phyloP scores from a whole-genome alignment of 1,284 basidiomycete species.

The Bjerkandera adusta region DNA sequence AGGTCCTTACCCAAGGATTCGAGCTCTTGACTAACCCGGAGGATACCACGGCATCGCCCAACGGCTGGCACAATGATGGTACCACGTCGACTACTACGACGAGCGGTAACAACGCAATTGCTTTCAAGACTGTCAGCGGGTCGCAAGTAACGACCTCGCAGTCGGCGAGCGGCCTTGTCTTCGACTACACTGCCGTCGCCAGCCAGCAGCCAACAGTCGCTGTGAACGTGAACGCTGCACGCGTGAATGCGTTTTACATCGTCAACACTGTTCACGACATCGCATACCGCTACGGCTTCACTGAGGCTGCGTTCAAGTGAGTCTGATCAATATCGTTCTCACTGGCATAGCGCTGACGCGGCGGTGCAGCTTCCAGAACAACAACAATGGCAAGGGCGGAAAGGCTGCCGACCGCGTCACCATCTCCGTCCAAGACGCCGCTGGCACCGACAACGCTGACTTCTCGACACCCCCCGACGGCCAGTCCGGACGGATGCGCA shows the following conservation, averaged over 20 bases:
- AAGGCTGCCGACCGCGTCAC: constrained; percentile 38
- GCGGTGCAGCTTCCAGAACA: constrained; percentile 45
- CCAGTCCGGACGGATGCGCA: constrained; percentile 37
- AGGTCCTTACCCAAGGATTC: constrained; percentile 37
- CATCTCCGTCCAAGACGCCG: constrained; percentile 38
- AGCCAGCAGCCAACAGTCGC: constrained; percentile 25
- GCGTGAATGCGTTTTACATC: constrained; percentile 50
- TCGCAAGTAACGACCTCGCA: constrained; percentile 27
- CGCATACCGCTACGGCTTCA: constrained; percentile 40
- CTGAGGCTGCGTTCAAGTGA: constrained; percentile 25
- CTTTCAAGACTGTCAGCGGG: constrained; percentile 33
- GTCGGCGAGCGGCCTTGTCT: constrained; percentile 34
- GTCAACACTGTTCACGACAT: constrained; percentile 50
- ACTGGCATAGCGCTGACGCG: neutral
- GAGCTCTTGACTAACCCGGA: constrained; percentile 41
- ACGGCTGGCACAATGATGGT: constrained; percentile 46
- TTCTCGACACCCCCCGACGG: constrained; percentile 44
- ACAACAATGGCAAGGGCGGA: constrained; percentile 43
- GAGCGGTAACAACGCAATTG: constrained; percentile 42
- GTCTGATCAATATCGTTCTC: neutral
- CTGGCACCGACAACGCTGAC: constrained; percentile 40
- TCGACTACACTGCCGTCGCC: constrained; percentile 35
- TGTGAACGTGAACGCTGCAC: constrained; percentile 44
- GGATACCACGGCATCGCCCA: constrained; percentile 39
- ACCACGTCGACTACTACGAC: constrained; percentile 29